Conservation (phyloP, 2,329 filamentous ascomycete species). For the Pyrenochaeta sp. region DNA sequence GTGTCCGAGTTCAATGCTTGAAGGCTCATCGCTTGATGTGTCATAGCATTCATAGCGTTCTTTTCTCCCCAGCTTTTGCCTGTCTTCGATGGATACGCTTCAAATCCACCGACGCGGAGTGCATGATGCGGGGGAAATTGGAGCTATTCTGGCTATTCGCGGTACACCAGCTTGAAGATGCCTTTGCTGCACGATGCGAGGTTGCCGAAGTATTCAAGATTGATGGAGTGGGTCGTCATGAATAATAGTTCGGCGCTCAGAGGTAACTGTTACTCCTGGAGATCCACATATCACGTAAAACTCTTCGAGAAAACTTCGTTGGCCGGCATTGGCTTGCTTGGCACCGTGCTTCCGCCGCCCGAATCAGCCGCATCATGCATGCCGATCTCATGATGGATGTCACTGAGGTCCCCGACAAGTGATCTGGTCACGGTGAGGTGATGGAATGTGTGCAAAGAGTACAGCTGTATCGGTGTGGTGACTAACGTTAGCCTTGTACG, state of each 20-base stretch:
- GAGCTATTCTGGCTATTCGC: conserved; percentile 25
- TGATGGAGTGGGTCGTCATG: conserved; percentile 37
- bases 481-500: too few species aligned
- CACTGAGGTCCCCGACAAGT: conserved; percentile 1
- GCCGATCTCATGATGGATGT: conserved; percentile 12
- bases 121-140: conserved; percentile 33
- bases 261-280: conserved; percentile 24
- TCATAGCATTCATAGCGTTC: conserved; percentile 16
- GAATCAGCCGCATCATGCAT: conserved; percentile 21
- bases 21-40: conserved; percentile 20
- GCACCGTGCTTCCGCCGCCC: conserved; percentile 22
- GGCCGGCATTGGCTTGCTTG: conserved; percentile 28
- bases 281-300: conserved; percentile 46
- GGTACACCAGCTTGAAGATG: conserved; percentile 18
- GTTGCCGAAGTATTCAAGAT: conserved; percentile 18
- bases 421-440: neutral
- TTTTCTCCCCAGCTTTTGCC: conserved; percentile 11
- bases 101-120: conserved; percentile 29
- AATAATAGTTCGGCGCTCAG: conserved; percentile 35
- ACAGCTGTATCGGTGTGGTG: too few species aligned
- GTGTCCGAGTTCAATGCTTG: conserved; percentile 31
- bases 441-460: too few species aligned
- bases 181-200: conserved; percentile 11
- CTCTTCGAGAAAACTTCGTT: conserved; percentile 36
- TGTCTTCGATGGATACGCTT: conserved; percentile 8